These are phyloP conservation scores for Exophiala lecanii-corni DNA, from an alignment of 2,329 filamentous ascomycete genomes.

Conservation along the genomic window DNA sequence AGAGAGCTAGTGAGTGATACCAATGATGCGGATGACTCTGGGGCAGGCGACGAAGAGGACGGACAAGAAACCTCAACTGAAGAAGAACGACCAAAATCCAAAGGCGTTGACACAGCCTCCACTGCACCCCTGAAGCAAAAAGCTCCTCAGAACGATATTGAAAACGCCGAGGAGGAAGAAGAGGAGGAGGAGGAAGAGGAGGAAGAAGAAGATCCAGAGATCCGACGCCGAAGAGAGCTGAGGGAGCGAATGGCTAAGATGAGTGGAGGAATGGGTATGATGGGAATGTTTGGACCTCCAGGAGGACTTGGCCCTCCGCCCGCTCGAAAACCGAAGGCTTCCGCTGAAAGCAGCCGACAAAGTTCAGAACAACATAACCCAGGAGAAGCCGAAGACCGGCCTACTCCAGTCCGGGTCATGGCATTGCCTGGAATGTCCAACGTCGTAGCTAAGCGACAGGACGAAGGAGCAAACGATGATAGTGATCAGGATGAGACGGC, in stretches of 20 bases:
- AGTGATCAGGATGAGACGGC: constrained; percentile 29
- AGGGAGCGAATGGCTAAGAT: constrained; percentile 97
- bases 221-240: constrained; percentile 78
- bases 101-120: constrained; percentile 14
- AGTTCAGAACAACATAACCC: constrained; percentile 31
- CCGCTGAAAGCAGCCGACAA: constrained; percentile 33
- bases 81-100: constrained; percentile 69
- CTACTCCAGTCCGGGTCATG: constrained; percentile 51
- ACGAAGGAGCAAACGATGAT: constrained; percentile 39
- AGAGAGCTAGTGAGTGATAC: constrained; percentile 57
- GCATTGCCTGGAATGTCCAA: constrained; percentile 67
- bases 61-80: constrained; percentile 55
- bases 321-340: constrained; percentile 48
- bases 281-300: constrained; percentile 80
- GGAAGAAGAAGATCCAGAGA: constrained; percentile 82
- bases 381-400: constrained; percentile 31
- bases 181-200: constrained; percentile 71
- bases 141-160: constrained; percentile 43
- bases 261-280: constrained; percentile 96
- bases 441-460: constrained; percentile 48
- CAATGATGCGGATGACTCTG: constrained; percentile 63
- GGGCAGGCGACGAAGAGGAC: constrained; percentile 60
- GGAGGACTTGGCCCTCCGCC: constrained; percentile 57
- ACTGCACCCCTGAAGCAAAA: constrained; percentile 24
- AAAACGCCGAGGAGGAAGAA: constrained; percentile 50